Evolutionary conservation across 805 yeast species (phyloP).

Genomic region (Candida ortonii): DNA sequence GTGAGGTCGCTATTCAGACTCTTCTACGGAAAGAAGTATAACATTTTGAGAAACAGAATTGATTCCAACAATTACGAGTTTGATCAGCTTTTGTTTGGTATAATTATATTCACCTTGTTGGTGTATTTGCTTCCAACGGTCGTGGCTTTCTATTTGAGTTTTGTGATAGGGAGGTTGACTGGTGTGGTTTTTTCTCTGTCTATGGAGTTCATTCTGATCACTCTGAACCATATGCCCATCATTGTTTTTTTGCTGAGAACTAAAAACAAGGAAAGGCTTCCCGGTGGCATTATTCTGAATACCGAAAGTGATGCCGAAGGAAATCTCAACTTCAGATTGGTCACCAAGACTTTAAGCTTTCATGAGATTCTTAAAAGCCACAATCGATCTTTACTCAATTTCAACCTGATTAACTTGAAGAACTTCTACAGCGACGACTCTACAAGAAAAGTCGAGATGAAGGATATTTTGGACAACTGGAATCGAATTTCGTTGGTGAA

Average conservation of each 20-base stretch:
- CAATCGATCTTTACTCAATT: conserved; percentile 27
- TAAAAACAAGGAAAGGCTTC: conserved; percentile 69
- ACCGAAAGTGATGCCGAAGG: conserved; percentile 5
- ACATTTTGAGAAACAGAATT: conserved; percentile 77
- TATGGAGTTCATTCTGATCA: conserved; percentile 58
- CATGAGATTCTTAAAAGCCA: conserved; percentile 30
- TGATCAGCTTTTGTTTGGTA: conserved; percentile 86
- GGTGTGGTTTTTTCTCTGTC: conserved; percentile 47
- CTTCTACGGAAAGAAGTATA: conserved; percentile 86
- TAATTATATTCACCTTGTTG: conserved; percentile 77
- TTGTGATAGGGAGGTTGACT: conserved; percentile 56
- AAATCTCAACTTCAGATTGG: conserved; percentile 20
- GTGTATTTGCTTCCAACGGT: conserved; percentile 84
- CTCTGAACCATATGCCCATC: conserved; percentile 80
- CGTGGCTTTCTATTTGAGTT: conserved; percentile 74
- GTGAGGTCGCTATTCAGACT: conserved; percentile 74
- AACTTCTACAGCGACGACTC: conserved; percentile 10
- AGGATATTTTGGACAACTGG: conserved; percentile 28
- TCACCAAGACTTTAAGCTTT: conserved; percentile 28
- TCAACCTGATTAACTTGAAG: conserved; percentile 27
- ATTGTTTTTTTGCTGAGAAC: conserved; percentile 76
- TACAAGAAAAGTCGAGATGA: conserved; percentile 2
- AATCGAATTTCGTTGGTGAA: conserved; percentile 20
- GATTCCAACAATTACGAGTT: conserved; percentile 82
- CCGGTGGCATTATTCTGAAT: conserved; percentile 47